Base-by-base conservation (phyloP, 2,329 filamentous ascomycete species). In the Xylaria sp. region DNA sequence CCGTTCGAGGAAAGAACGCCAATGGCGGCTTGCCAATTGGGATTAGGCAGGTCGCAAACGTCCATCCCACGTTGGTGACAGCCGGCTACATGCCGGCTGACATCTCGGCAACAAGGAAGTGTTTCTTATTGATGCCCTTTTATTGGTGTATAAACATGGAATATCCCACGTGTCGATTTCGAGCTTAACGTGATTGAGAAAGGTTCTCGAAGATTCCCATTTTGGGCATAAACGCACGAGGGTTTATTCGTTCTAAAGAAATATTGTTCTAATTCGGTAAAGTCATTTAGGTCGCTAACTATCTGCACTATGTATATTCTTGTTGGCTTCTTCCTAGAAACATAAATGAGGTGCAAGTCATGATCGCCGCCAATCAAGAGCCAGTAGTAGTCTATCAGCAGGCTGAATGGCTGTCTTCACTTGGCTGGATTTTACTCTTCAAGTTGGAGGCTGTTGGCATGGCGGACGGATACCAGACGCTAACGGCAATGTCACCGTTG, bases 181-280 rank as follows among this genome's bases (percentile, higher is more conserved):
- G 33, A 57, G 62, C 59, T 31, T 44, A 59, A 57, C 63, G 63
- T 62, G 11, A 38, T 40, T 33, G 10, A 20, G 67, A 63, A 69
- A 23, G 33, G 23, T 69, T 69, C 67, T 66, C 38, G 67, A 69
- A 66, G 23, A 17, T 53, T 69, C 66, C 66, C 66, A 10, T 7
- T 69, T 66, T 48, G 17, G 54, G 67, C 23, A 56, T 10, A 23
- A 38, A 57, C 36, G 33, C 17, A 33, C 38, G 46, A 40, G n/a
- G n/a, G 4, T 17, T 23, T 9, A 23, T 6, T 13, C 23, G 9
- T 17, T 28, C 56, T 23, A 64, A 6, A 17, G 5, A 48, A 49
- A 28, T 26, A 13, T 20, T 31, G 48, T n/a, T 9, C 28, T 51
- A 26, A 17, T 17, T 7, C 48, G 15, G 48, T 17, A 4, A 31